Base-by-base conservation (phyloP, 2,329 filamentous ascomycete genomes). In the Lachnellula arida region DNA sequence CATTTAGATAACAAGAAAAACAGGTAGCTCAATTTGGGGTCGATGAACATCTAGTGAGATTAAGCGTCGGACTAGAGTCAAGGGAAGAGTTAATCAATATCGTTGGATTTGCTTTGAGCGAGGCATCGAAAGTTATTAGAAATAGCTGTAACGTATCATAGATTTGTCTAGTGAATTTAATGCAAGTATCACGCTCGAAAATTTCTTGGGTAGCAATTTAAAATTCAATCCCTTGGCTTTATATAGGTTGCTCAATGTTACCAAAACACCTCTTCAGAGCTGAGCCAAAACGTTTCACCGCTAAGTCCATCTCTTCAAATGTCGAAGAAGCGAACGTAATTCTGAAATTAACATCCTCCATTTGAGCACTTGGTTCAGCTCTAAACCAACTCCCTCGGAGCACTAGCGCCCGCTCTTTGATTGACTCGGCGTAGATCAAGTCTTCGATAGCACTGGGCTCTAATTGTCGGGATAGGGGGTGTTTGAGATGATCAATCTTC, bases 41-140 rank as follows among this genome's bases (percentile, higher is more conserved):
- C 3, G 55, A 40, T 2, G 39, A 49, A 35, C 47, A 60, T 54
- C 37, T 64, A 2, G 52, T 64, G 1, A 49, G 59, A n/a, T 49
- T 63, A 23, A 64, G 57, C 47, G 55, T 64, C 28, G 56, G 58
- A 9, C 15, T 58, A 11, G 61, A 64, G 34, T 17, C 40, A 22
- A 59, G 2, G 22, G 15, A 32, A 25, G 28, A 12, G 25, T 48
- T 57, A n/a, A 42, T 44, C 6, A 22, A 19, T 34, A 37, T 34
- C 32, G 23, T 52, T 23, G 32, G 37, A 6, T 15, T 17, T 35
- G 51, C 51, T 19, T 34, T 53, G 42, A 17, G 46, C 5, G 37
- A 40, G 17, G 37, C 37, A n/a, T 15, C 37, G 12, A 40, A 40
- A 40, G 37, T 40, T 5, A 11, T 40, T 17, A 4, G 37, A 40